Percentiles rank a stretch among this genome's conserved stretches.
Evolutionary conservation across 139 green algal genomes (phyloP).

Genomic region (Chlamydomonas sphaeroides): DNA sequence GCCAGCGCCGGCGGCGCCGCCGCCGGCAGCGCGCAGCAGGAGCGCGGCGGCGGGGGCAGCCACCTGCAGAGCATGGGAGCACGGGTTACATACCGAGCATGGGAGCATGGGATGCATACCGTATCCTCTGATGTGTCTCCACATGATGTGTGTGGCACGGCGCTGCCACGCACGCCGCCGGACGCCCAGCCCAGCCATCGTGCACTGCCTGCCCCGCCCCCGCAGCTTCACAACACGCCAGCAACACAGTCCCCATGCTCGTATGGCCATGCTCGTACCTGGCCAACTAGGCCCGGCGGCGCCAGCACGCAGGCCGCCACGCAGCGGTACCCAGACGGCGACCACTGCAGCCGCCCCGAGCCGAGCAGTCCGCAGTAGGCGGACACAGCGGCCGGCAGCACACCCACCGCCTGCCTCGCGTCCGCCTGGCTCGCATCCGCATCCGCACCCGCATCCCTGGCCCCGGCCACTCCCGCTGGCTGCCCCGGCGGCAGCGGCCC

Average conservation of each 20-base stretch:
- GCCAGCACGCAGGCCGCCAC: conserved; percentile 14
- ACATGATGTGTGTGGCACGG: background rate
- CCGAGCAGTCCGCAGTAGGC: conserved; percentile 10
- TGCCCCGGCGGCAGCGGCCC: background rate
- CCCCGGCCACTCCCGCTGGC: background rate
- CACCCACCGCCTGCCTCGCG: background rate
- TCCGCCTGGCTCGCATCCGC: background rate
- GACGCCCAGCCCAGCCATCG: too few species aligned
- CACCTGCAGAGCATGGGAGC: background rate
- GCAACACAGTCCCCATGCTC: too few species aligned
- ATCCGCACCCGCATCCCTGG: background rate
- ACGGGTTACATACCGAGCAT: too few species aligned
- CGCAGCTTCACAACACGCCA: too few species aligned
- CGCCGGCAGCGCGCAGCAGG: background rate
- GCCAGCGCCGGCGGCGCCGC: background rate
- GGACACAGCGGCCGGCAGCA: background rate
- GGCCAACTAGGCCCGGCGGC: background rate
- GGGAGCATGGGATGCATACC: too few species aligned
- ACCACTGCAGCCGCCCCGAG: conserved; percentile 32
- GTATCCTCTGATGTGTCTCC: too few species aligned
- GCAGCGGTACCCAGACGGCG: background rate
- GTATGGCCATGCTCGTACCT: too few species aligned
- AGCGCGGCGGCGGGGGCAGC: background rate
- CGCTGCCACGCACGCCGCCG: background rate
- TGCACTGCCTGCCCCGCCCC: too few species aligned